A percentile compares a stretch with the other conserved stretches of the same genome.
phyloP scores from a whole-genome alignment of 1,284 basidiomycete species.

The Boletus holoroseus region DNA sequence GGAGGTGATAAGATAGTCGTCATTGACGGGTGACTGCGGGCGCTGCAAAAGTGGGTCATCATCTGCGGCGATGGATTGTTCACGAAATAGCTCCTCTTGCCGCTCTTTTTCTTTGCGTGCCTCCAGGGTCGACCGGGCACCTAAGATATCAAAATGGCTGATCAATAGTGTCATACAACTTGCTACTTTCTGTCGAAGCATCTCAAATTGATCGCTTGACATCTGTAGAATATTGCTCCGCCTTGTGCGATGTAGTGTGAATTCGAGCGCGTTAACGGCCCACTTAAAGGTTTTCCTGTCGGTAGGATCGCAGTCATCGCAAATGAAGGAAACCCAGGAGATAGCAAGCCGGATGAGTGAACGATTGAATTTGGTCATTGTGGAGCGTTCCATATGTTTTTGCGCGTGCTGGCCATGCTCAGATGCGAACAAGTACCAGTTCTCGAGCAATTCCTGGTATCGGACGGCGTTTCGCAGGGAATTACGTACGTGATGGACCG shows the following conservation, averaged over 20 bases:
- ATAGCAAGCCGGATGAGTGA: constrained; percentile 85
- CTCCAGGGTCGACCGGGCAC: constrained; percentile 83
- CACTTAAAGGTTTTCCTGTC: constrained; percentile 97
- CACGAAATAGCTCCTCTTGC: constrained; percentile 65
- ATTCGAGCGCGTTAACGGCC: constrained; percentile 96
- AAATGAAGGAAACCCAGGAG: constrained; percentile 97
- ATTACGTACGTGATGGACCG: constrained; percentile 76
- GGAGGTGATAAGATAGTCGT: constrained; percentile 36
- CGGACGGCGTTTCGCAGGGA: constrained; percentile 59
- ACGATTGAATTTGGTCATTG: constrained; percentile 73
- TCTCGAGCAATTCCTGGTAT: constrained; percentile 86
- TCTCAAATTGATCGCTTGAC: constrained; percentile 82
- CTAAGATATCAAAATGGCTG: constrained; percentile 96
- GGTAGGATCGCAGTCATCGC: constrained; percentile 94
- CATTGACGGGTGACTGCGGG: constrained; percentile 32
- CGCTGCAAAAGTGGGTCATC: constrained; percentile 46
- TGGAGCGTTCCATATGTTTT: constrained; percentile 76
- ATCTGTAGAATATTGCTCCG: constrained; percentile 91
- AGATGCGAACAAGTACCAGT: constrained; percentile 96
- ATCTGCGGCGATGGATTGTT: constrained; percentile 49
- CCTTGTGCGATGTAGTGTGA: constrained; percentile 85
- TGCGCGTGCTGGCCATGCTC: constrained; percentile 88
- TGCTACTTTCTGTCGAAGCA: constrained; percentile 88
- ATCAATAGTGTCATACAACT: constrained; percentile 96
- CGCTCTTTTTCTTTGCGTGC: constrained; percentile 87